Percentiles rank a stretch among this genome's conserved stretches.
Conservation (phyloP, 192 early-diverging fungal genomes). For the Rhizoclosmatium sp. region DNA sequence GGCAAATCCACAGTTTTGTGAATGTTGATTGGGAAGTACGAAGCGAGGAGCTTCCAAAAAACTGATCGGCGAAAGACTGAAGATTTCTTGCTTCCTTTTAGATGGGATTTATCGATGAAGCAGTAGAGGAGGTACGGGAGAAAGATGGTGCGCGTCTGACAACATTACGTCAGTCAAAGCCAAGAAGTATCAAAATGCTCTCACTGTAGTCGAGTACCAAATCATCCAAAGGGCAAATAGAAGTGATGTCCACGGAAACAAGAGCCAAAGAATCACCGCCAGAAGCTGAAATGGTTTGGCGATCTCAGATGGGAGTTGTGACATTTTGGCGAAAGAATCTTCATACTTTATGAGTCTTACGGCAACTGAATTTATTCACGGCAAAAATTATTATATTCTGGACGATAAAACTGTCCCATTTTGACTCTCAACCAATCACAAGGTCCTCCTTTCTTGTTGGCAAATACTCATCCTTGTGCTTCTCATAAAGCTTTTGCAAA, state of each 20-base stretch:
- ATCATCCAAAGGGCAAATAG: no score
- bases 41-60: slow-evolving; percentile 73
- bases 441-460: slow-evolving; percentile 70
- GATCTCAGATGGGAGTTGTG: no score
- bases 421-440: slow-evolving; percentile 69
- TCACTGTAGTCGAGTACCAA: no score
- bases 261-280: no score
- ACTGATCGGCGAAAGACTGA: slow-evolving; percentile 50
- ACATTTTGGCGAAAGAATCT: no score
- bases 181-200: no score
- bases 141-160: slow-evolving; percentile 9
- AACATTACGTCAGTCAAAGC: no score
- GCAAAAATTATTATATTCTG: no score
- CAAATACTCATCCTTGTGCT: slow-evolving; percentile 77
- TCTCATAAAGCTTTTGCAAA: slow-evolving; percentile 67
- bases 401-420: slow-evolving; percentile 30
- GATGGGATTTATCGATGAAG: slow-evolving; percentile 72
- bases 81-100: slow-evolving; percentile 70
- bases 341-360: no score
- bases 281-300: no score
- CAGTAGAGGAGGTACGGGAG: slow-evolving; percentile 73
- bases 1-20: slow-evolving; percentile 86
- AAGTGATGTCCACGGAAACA: no score
- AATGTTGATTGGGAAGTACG: slow-evolving; percentile 80
- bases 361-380: no score